Evolutionary conservation across 1,139 yeast species (phyloP).

Genomic region (Suhomyces anneliseae): DNA sequence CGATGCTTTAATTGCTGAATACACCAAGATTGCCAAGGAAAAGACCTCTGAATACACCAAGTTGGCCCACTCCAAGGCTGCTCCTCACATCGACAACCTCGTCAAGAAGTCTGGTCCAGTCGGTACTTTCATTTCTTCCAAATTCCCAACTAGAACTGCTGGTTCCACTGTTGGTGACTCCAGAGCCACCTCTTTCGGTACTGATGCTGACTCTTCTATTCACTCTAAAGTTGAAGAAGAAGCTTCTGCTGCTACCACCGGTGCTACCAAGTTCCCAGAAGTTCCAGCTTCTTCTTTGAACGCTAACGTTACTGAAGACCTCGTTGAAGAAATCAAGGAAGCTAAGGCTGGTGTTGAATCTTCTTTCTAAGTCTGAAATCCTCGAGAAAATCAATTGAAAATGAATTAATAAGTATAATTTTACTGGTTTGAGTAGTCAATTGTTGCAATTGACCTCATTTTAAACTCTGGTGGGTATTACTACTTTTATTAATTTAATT

Average conservation of each 20-base stretch:
- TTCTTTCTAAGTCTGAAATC: conserved; percentile 3
- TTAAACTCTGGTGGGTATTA: too few relatives aligned
- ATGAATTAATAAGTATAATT: too few relatives aligned
- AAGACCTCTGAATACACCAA: conserved; percentile 54
- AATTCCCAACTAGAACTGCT: conserved; percentile 70
- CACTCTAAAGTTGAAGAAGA: conserved; percentile 7
- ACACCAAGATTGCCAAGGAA: conserved; percentile 54
- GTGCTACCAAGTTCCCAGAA: conserved; percentile 50
- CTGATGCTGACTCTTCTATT: conserved; percentile 24
- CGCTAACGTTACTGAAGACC: conserved; percentile 13
- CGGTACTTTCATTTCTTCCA: conserved; percentile 54
- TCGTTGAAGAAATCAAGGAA: conserved; percentile 14
- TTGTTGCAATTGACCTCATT: too few relatives aligned
- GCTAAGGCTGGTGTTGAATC: conserved; percentile 9
- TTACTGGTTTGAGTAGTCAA: too few relatives aligned
- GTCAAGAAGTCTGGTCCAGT: conserved; percentile 66
- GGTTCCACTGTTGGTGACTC: conserved; percentile 63
- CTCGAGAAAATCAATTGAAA: neutral
- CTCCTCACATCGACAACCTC: conserved; percentile 44
- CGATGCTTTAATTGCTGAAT: conserved; percentile 67
- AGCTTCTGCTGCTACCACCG: conserved; percentile 28
- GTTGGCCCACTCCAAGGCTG: conserved; percentile 56
- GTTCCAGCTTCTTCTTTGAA: conserved; percentile 34
- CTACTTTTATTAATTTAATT: too few relatives aligned
- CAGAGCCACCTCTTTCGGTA: conserved; percentile 31